These are phyloP conservation scores for Puccinia brachypodii DNA, from an alignment of 1,284 basidiomycete genomes.

Conservation along the genomic window DNA sequence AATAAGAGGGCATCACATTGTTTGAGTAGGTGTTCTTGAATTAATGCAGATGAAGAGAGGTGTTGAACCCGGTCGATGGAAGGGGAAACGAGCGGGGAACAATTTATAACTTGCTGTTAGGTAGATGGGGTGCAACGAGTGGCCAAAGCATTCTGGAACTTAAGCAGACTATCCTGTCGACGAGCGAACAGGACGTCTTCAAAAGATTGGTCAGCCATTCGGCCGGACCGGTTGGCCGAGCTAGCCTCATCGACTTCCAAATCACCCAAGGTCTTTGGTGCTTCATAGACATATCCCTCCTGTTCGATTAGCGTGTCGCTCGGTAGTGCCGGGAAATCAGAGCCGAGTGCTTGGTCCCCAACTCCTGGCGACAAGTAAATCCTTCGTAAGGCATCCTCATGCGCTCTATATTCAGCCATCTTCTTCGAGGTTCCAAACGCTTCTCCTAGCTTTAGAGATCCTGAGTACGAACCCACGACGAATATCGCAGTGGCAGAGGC, in stretches of 20 bases:
- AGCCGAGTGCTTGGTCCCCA: background rate
- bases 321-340: slow-evolving; percentile 10
- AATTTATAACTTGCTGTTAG: background rate
- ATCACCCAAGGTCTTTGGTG: slow-evolving; percentile 22
- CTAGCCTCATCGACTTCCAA: slow-evolving; percentile 41
- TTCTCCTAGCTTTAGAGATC: slow-evolving; percentile 81
- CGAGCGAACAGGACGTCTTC: slow-evolving; percentile 33
- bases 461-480: slow-evolving; percentile 88
- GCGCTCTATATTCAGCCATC: slow-evolving; percentile 88
- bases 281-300: slow-evolving; percentile 24
- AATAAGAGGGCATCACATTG: too few species aligned
- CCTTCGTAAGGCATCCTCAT: slow-evolving; percentile 42
- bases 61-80: background rate
- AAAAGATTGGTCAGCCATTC: slow-evolving; percentile 31
- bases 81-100: background rate
- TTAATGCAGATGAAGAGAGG: background rate
- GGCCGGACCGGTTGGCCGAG: slow-evolving; percentile 12
- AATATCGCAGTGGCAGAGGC: slow-evolving; percentile 84
- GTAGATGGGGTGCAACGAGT: background rate
- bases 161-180: background rate
- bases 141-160: slow-evolving; percentile 22
- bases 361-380: slow-evolving; percentile 40
- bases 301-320: slow-evolving; percentile 37
- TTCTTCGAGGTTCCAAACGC: slow-evolving; percentile 86
- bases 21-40: too few species aligned